Evolutionary conservation across 495 filamentous ascomycete species (phyloP), one percentile per base, ranked within the genome.

Genomic region (Penicillium silybi): DNA sequence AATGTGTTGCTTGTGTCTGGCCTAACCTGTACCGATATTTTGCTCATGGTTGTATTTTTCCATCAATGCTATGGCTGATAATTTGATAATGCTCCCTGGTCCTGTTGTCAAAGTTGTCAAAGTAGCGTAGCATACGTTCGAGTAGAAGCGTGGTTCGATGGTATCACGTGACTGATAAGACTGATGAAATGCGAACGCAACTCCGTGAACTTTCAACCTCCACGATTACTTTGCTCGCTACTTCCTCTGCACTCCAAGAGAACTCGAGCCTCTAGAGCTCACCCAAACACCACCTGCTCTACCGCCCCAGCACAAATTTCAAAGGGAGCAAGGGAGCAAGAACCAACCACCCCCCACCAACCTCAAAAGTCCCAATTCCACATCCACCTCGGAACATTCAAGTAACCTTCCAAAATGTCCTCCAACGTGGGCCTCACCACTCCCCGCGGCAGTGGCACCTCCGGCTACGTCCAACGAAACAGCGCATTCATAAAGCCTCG

Each of bases 391-490:
- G 18, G 11, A 47, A 46, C 32, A 11, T 35, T 27, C 22, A n/a
- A n/a, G n/a, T n/a, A n/a, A 43, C 41, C 27, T 51, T 17, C 17
- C 37, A 39, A 2, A 40, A 98, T 97, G 93, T 92, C 92, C 50
- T 91, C 90, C 53, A 99, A 99, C 77, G 95, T 99, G 72, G 95
- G 95, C 54, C 90, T 99, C 63, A 79, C 87, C 46, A 99, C 95
- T 18, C 95, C 95, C 6, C 88, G 95, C 54, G 95, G 95, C 50
- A 90, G 85, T 59, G 93, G 93, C 49, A 99, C 95, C 53, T 96
- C 90, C 4, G 95, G 95, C 64, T 97, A 97, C 74, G 91, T 99
- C 46, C 92, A 97, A 65, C 88, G 89, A 63, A 99, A 97, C 73
- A 80, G 85, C 51, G 92, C 95, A 7, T 85, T 93, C 74, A 82